Evolutionary conservation across 805 yeast genomes (phyloP).

Genomic region (Candida dajiaensis): DNA sequence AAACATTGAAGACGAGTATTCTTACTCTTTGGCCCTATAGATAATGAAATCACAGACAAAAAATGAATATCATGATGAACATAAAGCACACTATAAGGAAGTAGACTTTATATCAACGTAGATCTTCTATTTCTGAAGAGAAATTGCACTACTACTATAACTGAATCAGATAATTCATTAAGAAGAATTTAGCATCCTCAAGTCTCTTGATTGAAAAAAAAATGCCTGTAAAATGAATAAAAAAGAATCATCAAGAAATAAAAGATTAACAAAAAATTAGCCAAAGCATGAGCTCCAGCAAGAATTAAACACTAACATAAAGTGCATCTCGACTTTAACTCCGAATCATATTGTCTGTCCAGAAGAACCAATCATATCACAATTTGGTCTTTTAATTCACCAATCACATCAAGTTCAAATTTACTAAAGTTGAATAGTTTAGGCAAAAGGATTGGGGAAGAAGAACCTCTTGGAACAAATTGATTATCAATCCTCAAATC

Average conservation of each 20-base stretch:
- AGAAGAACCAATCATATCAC: conserved; percentile 2
- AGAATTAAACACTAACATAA: not conserved
- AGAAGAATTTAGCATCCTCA: not conserved
- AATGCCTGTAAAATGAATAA: not conserved
- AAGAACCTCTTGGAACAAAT: conserved; percentile 51
- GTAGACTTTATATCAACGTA: not conserved
- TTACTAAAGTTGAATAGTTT: conserved; percentile 65
- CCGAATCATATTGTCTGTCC: not conserved
- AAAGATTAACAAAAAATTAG: not conserved
- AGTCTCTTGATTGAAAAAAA: not conserved
- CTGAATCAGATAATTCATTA: too few relatives aligned
- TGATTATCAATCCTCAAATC: conserved; percentile 60
- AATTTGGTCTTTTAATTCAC: conserved; percentile 22
- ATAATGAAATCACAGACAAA: not conserved
- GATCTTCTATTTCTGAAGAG: not conserved
- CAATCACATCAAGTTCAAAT: conserved; percentile 51
- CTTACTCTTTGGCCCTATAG: conserved; percentile 79
- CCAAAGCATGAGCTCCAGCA: not conserved
- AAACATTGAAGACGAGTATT: conserved; percentile 92
- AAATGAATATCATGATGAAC: not conserved
- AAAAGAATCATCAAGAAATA: not conserved
- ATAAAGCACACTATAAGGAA: too few relatives aligned
- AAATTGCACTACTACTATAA: too few relatives aligned
- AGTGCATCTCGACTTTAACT: not conserved
- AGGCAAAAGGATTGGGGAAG: conserved; percentile 37